phyloP scores from a whole-genome alignment of 345 rosid species.

The Tarenaya hassleriana region DNA sequence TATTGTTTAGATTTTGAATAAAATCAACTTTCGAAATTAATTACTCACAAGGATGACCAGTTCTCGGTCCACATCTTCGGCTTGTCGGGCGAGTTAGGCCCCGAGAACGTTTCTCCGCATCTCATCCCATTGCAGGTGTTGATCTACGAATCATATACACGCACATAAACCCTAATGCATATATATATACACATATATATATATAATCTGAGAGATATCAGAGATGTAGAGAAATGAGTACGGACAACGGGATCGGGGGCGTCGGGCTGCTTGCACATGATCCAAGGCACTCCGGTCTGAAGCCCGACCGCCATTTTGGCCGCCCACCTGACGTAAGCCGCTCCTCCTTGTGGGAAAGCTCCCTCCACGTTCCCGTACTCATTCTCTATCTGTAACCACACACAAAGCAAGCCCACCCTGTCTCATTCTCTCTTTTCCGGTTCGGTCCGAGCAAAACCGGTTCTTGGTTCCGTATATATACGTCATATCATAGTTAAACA shows the following conservation, averaged over 20 bases:
- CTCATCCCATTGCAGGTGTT: constrained; percentile 73
- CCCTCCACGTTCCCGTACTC: constrained; percentile 54
- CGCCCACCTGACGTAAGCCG: constrained; percentile 63
- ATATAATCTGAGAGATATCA: no score
- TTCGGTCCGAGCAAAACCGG: no score
- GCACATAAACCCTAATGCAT: neutral
- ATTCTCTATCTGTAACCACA: constrained; percentile 54
- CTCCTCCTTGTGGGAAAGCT: constrained; percentile 51
- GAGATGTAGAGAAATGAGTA: no score
- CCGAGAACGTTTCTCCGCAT: constrained; percentile 74
- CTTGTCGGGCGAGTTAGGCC: constrained; percentile 74
- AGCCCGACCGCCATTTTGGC: constrained; percentile 64
- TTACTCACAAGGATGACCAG: constrained; percentile 33
- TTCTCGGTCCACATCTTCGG: constrained; percentile 91
- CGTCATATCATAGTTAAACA: neutral
- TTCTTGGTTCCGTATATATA: no score
- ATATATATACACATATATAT: no score
- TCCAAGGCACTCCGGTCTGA: constrained; percentile 82
- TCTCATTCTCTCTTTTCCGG: no score
- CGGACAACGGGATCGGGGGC: constrained; percentile 86
- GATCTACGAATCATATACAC: constrained; percentile 28
- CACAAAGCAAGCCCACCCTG: no score
- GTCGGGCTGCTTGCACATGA: constrained; percentile 83
- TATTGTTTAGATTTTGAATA: no score
- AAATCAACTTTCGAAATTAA: no score